Evolutionary conservation across 2,329 filamentous ascomycete genomes (phyloP), one percentile per base, ranked within the genome.

Genomic region (Didymosphaeria variabile): DNA sequence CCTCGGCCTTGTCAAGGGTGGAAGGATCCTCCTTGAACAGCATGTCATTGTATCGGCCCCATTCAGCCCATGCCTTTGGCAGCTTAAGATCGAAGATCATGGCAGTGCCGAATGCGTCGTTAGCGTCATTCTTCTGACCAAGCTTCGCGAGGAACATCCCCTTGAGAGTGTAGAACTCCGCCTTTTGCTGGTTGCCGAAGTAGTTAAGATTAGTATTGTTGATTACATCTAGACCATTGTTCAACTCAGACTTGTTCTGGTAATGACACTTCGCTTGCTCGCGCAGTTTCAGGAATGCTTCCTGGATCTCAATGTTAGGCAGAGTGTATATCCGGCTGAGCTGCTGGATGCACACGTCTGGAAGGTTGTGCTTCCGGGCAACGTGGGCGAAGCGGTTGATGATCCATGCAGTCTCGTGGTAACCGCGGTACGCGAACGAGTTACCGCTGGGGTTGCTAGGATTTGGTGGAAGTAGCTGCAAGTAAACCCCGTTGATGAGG

Each of bases 181-280:
- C 95, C 80, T 99, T 99, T 78, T 99, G 95, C 72, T 94, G 91
- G 3, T 91, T 87, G 63, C 93, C 96, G 79, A 99, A 99, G 82
- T 99, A 99, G 78, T 97, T 97, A 59, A 99, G 87, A 71, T 99
- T 99, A 38, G 95, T 99, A 71, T 99, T 99, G 80, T 99, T 99
- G 78, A 99, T 99, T 2, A 99, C 95, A 74, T 99, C 95, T 67
- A 99, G 78, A 1, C 95, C 95, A 74, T 90, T 97, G 56, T 90
- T 94, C 57, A 99, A 87, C 79, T 99, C 95, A 40, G 92, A 90
- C 0, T 91, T 89, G 72, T 98, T 98, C 80, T 98, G 94, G 77
- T 98, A 99, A 77, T 99, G 95, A 69, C 95, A 99, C 77, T 97
- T 97, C 46, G 95, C 95, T 79, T 99, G 95, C 80, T 99, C 96